phyloP scores from a whole-genome alignment of 768 basidiomycete species.

The Mycena capillaripes region DNA sequence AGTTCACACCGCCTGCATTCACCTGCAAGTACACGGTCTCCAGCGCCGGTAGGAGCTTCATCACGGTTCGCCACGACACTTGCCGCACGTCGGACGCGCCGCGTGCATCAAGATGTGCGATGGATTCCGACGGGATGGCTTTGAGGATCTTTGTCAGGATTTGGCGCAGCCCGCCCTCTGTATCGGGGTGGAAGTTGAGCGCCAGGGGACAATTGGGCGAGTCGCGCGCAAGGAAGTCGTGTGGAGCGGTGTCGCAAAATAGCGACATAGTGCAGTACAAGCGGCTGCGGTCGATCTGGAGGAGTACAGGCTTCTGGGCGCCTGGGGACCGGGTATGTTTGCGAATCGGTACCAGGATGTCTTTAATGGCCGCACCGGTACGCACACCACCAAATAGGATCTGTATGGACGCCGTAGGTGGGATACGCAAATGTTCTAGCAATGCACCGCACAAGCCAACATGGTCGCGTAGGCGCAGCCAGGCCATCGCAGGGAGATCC shows the following conservation, averaged over 20 bases:
- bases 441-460: not conserved
- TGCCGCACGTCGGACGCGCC: not conserved
- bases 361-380: not conserved
- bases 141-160: constrained; percentile 23
- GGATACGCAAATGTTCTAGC: not conserved
- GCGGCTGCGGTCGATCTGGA: not conserved
- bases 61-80: not conserved
- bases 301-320: not conserved
- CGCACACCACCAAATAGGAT: not conserved
- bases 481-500: not conserved
- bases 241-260: not conserved
- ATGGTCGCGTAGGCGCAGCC: not conserved
- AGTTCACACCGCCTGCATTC: not conserved
- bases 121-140: not conserved
- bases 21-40: constrained; percentile 4
- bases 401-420: not conserved
- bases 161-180: constrained; percentile 5
- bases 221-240: not conserved
- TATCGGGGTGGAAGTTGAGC: constrained; percentile 3
- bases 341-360: constrained; percentile 14
- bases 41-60: constrained; percentile 12
- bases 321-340: not conserved
- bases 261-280: not conserved
- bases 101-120: constrained; percentile 17
- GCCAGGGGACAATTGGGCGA: not conserved